These are phyloP conservation scores for Candida peoriensis DNA, from an alignment of 805 yeast genomes.

Conservation along the genomic window DNA sequence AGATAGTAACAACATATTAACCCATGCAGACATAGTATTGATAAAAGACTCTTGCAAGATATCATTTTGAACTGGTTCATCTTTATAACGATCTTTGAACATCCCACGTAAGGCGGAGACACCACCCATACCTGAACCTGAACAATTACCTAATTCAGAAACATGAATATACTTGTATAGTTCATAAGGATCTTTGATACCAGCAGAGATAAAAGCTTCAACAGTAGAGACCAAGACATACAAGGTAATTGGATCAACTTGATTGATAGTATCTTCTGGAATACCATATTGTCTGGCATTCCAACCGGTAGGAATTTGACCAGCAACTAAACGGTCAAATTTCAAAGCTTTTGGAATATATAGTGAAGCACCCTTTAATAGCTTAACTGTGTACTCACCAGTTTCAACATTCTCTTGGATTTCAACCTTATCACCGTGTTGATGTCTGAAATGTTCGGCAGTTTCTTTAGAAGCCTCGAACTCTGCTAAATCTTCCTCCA, in stretches of 20 bases:
- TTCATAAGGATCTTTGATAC: constrained; percentile 98
- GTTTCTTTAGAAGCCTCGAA: constrained; percentile 94
- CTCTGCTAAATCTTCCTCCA: constrained; percentile 94
- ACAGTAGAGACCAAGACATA: constrained; percentile 90
- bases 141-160: constrained; percentile 98
- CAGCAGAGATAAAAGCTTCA: constrained; percentile 90
- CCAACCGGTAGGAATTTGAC: constrained; percentile 99
- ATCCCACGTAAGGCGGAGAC: constrained; percentile 93
- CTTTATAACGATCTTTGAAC: constrained; percentile 93
- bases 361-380: constrained; percentile 90
- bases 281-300: constrained; percentile 92
- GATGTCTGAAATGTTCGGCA: constrained; percentile 88
- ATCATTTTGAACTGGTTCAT: constrained; percentile 94
- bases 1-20: constrained; percentile 92
- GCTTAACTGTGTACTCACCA: constrained; percentile 87
- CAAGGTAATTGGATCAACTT: constrained; percentile 95
- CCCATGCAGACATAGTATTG: constrained; percentile 99
- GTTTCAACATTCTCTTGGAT: constrained; percentile 81
- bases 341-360: constrained; percentile 76
- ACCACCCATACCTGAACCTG: constrained; percentile 99
- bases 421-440: constrained; percentile 93
- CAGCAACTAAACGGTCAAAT: constrained; percentile 63
- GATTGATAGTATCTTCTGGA: constrained; percentile 84
- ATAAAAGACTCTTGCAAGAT: constrained; percentile 96
- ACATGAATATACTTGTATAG: constrained; percentile 97